These are phyloP conservation scores for Parachaetomium inaequale DNA, from an alignment of 495 filamentous ascomycete species.

Conservation along the genomic window DNA sequence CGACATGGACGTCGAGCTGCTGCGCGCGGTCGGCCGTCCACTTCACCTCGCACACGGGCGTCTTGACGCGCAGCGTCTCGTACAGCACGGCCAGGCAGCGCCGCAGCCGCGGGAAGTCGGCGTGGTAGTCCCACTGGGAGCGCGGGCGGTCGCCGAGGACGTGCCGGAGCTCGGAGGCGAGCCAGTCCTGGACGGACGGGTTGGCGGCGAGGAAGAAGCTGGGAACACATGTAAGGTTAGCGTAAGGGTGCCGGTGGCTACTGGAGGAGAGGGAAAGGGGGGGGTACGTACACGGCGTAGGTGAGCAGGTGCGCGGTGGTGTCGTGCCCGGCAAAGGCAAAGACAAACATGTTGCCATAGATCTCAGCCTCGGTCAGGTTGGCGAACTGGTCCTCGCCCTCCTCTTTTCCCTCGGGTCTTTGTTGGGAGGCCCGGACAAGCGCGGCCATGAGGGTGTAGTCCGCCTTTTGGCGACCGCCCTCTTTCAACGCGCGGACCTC, in stretches of 20 bases:
- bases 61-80: slow-evolving; percentile 53
- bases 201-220: slow-evolving; percentile 44
- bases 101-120: slow-evolving; percentile 43
- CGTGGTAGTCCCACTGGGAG: slow-evolving; percentile 38
- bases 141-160: slow-evolving; percentile 25
- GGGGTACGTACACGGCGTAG: slow-evolving; percentile 35
- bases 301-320: slow-evolving; percentile 52
- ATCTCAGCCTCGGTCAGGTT: slow-evolving; percentile 37
- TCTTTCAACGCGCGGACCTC: background rate
- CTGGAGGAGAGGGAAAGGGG: background rate
- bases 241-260: too few species aligned
- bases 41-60: slow-evolving; percentile 43
- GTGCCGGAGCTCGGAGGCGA: slow-evolving; percentile 28
- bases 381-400: slow-evolving; percentile 2
- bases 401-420: background rate
- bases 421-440: slow-evolving; percentile 20
- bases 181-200: slow-evolving; percentile 44
- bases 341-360: slow-evolving; percentile 53
- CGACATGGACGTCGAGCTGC: slow-evolving; percentile 13
- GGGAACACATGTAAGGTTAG: too few species aligned
- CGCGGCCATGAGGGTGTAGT: slow-evolving; percentile 20
- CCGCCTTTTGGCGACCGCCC: slow-evolving; percentile 17
- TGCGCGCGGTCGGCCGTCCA: slow-evolving; percentile 30
- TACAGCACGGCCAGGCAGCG: slow-evolving; percentile 48
- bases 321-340: slow-evolving; percentile 55